A percentile compares a stretch with the other conserved stretches of the same genome.
Evolutionary conservation across 768 basidiomycete genomes (phyloP).

Genomic region (Lactarius deliciosus): DNA sequence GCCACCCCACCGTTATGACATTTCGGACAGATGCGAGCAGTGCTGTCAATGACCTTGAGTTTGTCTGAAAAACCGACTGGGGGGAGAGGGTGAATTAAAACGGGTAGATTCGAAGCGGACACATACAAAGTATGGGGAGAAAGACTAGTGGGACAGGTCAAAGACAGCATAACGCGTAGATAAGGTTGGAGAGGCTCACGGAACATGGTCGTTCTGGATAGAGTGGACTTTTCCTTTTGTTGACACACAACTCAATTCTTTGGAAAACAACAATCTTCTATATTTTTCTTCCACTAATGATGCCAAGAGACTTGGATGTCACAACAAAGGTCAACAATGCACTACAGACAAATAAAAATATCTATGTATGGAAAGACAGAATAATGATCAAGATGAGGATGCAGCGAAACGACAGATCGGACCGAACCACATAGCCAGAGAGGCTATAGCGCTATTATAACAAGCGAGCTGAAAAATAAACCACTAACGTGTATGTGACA

Average conservation of each 20-base stretch:
- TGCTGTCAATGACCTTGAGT: conserved; percentile 54
- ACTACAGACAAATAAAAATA: conserved; percentile 31
- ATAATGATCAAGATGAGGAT: conserved; percentile 23
- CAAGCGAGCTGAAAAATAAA: neutral
- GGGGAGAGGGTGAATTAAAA: conserved; percentile 20
- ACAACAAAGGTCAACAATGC: conserved; percentile 15
- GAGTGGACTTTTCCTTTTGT: neutral
- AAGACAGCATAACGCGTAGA: neutral
- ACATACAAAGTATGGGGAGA: conserved; percentile 39
- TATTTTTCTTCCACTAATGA: conserved; percentile 8
- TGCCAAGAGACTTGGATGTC: conserved; percentile 10
- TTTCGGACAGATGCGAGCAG: conserved; percentile 60
- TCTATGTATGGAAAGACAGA: conserved; percentile 28
- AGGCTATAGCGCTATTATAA: neutral
- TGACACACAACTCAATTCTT: neutral
- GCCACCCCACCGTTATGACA: conserved; percentile 62
- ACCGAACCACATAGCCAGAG: neutral
- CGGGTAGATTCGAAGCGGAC: neutral
- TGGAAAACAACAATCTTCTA: neutral
- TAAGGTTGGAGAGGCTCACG: conserved; percentile 5
- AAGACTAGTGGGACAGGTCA: conserved; percentile 34
- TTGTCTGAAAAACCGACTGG: conserved; percentile 67
- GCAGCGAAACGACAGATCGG: conserved; percentile 12
- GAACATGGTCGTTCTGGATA: conserved; percentile 12
- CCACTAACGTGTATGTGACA: conserved; percentile 11